Base-by-base conservation (phyloP, 495 filamentous ascomycete genomes). In the Tuber calosporum region DNA sequence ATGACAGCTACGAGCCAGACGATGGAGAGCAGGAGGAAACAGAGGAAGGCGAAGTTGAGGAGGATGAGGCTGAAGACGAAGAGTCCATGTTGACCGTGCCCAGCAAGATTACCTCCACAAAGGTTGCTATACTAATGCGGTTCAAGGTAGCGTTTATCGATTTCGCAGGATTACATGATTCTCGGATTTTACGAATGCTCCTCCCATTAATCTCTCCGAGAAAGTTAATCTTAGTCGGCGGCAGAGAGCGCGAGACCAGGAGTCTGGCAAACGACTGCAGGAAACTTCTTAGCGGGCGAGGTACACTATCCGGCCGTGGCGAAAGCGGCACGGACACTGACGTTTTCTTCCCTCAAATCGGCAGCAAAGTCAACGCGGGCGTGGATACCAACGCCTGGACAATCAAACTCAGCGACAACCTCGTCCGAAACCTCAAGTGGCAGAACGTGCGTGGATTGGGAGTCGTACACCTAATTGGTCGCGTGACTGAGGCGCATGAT, bases 341-440 rank as follows among this genome's bases (percentile, higher is more conserved):
- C 73, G 90, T 98, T 30, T 94, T 93, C 82, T 93, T 93, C 0
- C 95, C 96, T 2, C 82, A 80, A 19, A 85, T 91, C 45, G 93
- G 93, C 22, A 84, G 86, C 69, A 84, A 85, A 3, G 86, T 98
- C 68, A 89, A 98, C 82, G 95, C 94, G 20, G 97, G 93, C 77
- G 94, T 98, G 48, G 95, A 99, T 79, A 98, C 94, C 9, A 98
- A 97, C 81, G 94, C 95, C 36, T 99, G 95, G 95, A 90, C 90
- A 39, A 91, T 98, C 69, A 97, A 93, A 79, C 86, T 99, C 40
- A 92, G 91, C 72, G 92, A 93, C 73, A 84, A 86, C 58, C 88
- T 99, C 38, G 90, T 95, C 41, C 90, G 90, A 78, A 88, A 90
- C 37, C 84, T 99, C 36, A 92, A 91, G 80, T 98, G 96, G 95